Evolutionary conservation across 2,329 filamentous ascomycete genomes (phyloP).

Genomic region (Colletotrichum viniferum): DNA sequence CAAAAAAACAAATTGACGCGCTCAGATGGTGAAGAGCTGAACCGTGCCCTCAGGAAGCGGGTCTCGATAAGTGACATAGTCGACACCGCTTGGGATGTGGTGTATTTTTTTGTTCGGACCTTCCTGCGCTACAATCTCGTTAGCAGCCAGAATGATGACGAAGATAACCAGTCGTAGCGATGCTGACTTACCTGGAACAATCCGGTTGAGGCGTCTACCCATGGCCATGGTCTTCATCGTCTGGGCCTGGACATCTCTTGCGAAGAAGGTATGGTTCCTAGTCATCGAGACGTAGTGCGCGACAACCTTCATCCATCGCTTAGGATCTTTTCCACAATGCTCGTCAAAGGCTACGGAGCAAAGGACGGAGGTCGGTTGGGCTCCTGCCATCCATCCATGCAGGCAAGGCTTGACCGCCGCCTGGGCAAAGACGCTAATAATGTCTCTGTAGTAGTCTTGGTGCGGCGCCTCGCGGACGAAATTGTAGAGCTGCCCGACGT

Average conservation of each 20-base stretch:
- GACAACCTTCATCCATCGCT: not conserved
- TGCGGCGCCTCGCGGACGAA: not conserved
- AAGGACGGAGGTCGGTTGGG: not conserved
- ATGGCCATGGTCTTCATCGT: not conserved
- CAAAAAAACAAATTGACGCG: too few relatives aligned
- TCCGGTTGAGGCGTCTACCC: not conserved
- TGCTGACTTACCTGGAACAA: not conserved
- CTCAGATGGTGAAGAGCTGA: constrained; percentile 5
- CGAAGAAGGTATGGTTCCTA: not conserved
- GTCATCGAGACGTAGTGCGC: not conserved
- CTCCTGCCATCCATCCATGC: not conserved
- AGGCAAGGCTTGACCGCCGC: constrained; percentile 12
- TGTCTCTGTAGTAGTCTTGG: not conserved
- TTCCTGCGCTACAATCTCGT: not conserved
- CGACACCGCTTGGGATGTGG: not conserved
- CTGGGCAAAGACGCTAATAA: not conserved
- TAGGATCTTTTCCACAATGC: not conserved
- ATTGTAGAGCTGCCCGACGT: not conserved
- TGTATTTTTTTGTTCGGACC: not conserved
- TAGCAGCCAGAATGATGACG: not conserved
- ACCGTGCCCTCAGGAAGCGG: not conserved
- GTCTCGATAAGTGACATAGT: constrained; percentile 5
- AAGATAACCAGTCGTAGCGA: too few relatives aligned
- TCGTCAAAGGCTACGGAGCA: not conserved
- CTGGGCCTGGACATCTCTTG: not conserved